These are phyloP conservation scores for Mrakiaceae sp. DNA, from an alignment of 1,284 basidiomycete genomes.

Conservation along the genomic window DNA sequence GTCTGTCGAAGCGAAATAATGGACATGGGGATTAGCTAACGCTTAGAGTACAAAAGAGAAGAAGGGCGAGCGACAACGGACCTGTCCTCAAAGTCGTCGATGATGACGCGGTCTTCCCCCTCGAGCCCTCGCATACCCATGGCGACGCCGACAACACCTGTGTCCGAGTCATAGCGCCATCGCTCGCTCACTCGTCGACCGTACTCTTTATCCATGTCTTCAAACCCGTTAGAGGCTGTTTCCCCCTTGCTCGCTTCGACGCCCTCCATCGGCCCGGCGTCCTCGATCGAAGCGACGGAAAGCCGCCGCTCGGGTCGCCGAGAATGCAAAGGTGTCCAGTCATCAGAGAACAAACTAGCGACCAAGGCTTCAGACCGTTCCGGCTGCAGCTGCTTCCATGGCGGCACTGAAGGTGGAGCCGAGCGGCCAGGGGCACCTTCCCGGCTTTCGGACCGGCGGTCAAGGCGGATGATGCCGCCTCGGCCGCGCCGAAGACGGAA, in stretches of 20 bases:
- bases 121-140: conserved; percentile 29
- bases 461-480: conserved; percentile 66
- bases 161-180: conserved; percentile 31
- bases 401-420: conserved; percentile 19
- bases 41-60: neutral
- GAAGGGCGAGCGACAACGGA: conserved; percentile 15
- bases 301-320: conserved; percentile 6
- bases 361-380: conserved; percentile 11
- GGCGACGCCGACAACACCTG: conserved; percentile 32
- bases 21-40: neutral
- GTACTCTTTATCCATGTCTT: conserved; percentile 1
- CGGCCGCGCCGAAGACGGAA: conserved; percentile 67
- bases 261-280: conserved; percentile 12
- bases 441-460: conserved; percentile 44
- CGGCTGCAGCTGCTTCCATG: conserved; percentile 26
- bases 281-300: neutral
- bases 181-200: conserved; percentile 28
- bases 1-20: conserved; percentile 17
- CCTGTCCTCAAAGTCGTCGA: conserved; percentile 35
- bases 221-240: neutral
- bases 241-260: conserved; percentile 16
- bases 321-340: conserved; percentile 2
- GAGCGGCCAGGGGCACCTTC: conserved; percentile 21
- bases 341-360: conserved; percentile 3
- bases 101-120: conserved; percentile 32